Evolutionary conservation across 2,329 filamentous ascomycete genomes (phyloP), one percentile per base, ranked within the genome.

Genomic region (Fusarium succisae): DNA sequence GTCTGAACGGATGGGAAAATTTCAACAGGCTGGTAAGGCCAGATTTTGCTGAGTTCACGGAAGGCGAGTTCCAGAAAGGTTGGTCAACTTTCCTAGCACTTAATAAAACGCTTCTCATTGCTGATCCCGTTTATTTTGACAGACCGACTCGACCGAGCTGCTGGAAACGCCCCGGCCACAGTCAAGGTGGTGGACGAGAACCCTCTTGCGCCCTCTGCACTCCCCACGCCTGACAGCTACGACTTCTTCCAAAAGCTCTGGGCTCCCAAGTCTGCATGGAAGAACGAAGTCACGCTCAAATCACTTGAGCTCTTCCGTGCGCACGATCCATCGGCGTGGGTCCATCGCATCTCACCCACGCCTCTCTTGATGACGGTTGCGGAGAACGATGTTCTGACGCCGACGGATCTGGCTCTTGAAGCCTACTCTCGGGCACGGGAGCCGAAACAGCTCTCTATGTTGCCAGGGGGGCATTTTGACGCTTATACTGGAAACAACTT

Each of bases 31-130:
- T 47, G 22, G 44, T 47, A 9, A 2, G 24, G 5, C 44, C 44
- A 28, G 44, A 47, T 22, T 47, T 47, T 15, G 24, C 24, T 0
- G 24, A 47, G 44, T 47, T 15, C 8, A 47, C 28, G 44, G 24
- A 47, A 47, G 44, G 44, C 8, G 18, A 47, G 10, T 47, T 22
- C 8, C 44, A 47, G 18, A 47, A 47, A 22, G 44, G 44, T 28
- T 47, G 13, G 24, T 28, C 6, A 28, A 47, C 1, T 10, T 28
- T 0, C 12, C 3, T 7, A 26, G 3, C 5, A 7, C 8, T 28
- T 5, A 14, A 3, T 13, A 1, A 26, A 11, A 13, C 3, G 24
- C 17, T 45, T 1, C 24, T 14, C 12, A 24, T 44, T 0, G 41
- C 41, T 44, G 0, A 44, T 12, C 10, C 10, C 13, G 44, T 47